These are phyloP conservation scores for Periconia digitata DNA, from an alignment of 2,329 filamentous ascomycete genomes.

Conservation along the genomic window DNA sequence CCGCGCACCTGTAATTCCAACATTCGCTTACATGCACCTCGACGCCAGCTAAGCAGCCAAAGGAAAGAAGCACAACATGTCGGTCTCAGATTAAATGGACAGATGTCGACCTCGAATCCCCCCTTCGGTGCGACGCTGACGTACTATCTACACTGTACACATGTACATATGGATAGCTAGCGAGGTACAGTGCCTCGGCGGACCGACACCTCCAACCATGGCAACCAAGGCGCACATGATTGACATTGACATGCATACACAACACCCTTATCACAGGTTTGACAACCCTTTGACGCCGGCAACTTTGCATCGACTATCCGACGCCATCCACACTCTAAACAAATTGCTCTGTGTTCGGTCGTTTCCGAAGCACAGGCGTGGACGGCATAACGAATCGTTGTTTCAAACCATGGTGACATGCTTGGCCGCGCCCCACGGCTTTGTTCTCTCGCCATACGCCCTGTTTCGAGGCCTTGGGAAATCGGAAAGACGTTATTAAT, in stretches of 20 bases:
- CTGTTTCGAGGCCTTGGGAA: not conserved
- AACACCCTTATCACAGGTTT: not conserved
- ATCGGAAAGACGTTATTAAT: not conserved
- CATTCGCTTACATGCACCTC: not conserved
- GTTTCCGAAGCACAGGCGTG: too few species aligned
- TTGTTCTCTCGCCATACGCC: not conserved
- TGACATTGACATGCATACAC: too few species aligned
- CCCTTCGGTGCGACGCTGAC: not conserved
- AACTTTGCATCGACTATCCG: not conserved
- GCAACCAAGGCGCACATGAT: too few species aligned
- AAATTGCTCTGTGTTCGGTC: too few species aligned
- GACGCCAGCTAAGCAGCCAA: too few species aligned
- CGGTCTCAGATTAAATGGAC: not conserved
- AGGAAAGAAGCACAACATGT: not conserved
- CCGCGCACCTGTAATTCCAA: not conserved
- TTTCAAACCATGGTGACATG: not conserved
- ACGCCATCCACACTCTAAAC: not conserved
- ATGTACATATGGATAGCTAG: not conserved
- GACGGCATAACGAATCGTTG: not conserved
- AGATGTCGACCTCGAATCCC: not conserved
- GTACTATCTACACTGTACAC: not conserved
- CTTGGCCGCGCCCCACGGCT: not conserved
- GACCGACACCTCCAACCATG: too few species aligned
- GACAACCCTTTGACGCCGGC: not conserved
- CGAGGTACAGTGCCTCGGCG: too few species aligned